Evolutionary conservation across 805 yeast genomes (phyloP), one percentile per base, ranked within the genome.

Genomic region (Wickerhamomyces canadensis): DNA sequence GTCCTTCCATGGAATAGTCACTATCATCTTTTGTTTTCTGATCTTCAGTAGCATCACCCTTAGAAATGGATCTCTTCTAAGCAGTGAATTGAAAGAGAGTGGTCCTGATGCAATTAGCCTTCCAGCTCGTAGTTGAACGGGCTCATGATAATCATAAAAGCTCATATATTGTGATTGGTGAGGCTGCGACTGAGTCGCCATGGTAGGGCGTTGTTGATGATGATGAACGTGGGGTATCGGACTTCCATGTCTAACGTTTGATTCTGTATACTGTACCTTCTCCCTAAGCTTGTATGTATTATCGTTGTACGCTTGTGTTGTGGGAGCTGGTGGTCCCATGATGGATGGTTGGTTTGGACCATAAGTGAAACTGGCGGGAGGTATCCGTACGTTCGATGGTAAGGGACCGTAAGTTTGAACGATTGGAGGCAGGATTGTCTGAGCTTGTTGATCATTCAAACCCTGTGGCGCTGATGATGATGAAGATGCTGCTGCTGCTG

Each of bases 21-120:
- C 37, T 27, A 7, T 42, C 3, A 47, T 40, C 36, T 54, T 54
- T 31, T 61, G 63, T 33, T 53, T 60, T 23, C 52, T 45, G 4
- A 57, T 44, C 38, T 51, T 52, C 9, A 52, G 34, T 13, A 48
- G 31, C 12, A 51, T 41, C 9, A 58, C 55, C 15, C 43, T 40
- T 13, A 58, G 37, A 41, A 54, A 62, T 4, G 59, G 59, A 34
- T 62, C 67, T 26, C 45, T 53, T 36, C 47, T 55, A 7, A 54
- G 33, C 14, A 60, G 28, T 1, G 63, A 48, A 3, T 44, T 42
- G 17, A 53, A 45, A 16, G 62, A 56, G 24, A 62, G 35, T 2
- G 67, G 64, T 4, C 62, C 65, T 9, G 51, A 45, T 3, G 58
- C 55, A 23, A 54, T 48, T 10, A 61, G 46, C 31, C 65, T 45